phyloP scores from a whole-genome alignment of 495 filamentous ascomycete species.

The Hypoxylon perforatum region DNA sequence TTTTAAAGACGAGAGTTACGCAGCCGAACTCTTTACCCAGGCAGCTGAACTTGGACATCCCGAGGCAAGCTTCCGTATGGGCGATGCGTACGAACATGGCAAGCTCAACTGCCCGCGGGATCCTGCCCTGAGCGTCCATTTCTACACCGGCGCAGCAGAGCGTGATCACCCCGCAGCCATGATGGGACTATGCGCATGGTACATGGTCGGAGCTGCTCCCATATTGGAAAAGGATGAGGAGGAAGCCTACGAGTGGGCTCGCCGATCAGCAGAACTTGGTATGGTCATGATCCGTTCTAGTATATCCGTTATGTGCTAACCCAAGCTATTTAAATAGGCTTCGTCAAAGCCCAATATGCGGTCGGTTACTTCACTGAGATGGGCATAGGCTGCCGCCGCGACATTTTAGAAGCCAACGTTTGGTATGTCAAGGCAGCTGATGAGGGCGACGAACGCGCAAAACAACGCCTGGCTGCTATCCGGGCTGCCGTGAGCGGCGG shows the following conservation, averaged over 20 bases:
- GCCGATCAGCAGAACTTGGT: constrained; percentile 86
- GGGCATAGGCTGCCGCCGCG: constrained; percentile 94
- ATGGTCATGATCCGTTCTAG: constrained; percentile 46
- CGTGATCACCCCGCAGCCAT: constrained; percentile 86
- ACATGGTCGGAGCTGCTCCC: constrained; percentile 93
- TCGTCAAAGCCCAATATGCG: constrained; percentile 94
- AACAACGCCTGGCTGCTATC: constrained; percentile 86
- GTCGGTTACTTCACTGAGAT: constrained; percentile 98
- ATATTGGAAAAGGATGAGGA: constrained; percentile 93
- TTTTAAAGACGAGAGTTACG: constrained; percentile 88
- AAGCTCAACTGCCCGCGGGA: constrained; percentile 87
- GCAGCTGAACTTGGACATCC: constrained; percentile 91
- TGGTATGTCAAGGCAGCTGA: constrained; percentile 99
- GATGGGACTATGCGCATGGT: constrained; percentile 99
- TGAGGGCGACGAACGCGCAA: constrained; percentile 88
- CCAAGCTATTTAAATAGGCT: constrained; percentile 62
- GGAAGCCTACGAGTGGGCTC: constrained; percentile 97
- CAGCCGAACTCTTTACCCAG: constrained; percentile 93
- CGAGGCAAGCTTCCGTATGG: constrained; percentile 85
- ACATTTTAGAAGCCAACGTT: constrained; percentile 93
- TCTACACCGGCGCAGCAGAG: constrained; percentile 93
- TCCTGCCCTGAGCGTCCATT: constrained; percentile 94
- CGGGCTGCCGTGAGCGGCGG: constrained; percentile 86
- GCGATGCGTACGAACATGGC: constrained; percentile 97
- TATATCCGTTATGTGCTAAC: constrained; percentile 19